A percentile compares a stretch with the other conserved stretches of the same genome.
These are phyloP conservation scores for Candida sonorensis DNA, from an alignment of 805 yeast genomes.

Conservation along the genomic window DNA sequence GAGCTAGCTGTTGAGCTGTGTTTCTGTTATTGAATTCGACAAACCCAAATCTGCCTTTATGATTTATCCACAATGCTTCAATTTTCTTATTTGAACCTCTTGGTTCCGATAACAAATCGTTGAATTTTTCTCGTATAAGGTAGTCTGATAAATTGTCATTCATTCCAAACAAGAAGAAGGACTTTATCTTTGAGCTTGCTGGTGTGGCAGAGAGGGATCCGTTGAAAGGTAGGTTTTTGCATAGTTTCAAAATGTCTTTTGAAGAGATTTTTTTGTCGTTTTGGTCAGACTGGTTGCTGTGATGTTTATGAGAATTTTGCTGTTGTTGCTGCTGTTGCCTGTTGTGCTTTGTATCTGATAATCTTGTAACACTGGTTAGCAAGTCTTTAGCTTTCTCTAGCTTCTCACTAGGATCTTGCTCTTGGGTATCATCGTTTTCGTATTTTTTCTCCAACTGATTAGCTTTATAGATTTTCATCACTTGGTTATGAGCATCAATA, in stretches of 20 bases:
- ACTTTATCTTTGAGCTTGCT: conserved; percentile 34
- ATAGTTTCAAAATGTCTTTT: conserved; percentile 43
- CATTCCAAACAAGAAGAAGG: conserved; percentile 73
- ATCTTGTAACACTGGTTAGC: conserved; percentile 41
- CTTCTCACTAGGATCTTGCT: too few species aligned
- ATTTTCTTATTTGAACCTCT: conserved; percentile 19
- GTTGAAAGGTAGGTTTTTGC: conserved; percentile 61
- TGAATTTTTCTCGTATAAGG: conserved; percentile 44
- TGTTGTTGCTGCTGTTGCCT: conserved; percentile 1
- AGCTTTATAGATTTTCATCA: conserved; percentile 52
- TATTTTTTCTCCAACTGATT: conserved; percentile 33
- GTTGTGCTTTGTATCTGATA: conserved; percentile 3
- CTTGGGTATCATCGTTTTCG: too few species aligned
- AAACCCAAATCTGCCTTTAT: conserved; percentile 58
- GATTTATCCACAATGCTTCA: conserved; percentile 43
- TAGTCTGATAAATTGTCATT: conserved; percentile 62
- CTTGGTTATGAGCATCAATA: conserved; percentile 24
- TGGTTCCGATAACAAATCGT: conserved; percentile 18
- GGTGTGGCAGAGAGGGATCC: conserved; percentile 42
- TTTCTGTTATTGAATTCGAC: conserved; percentile 43
- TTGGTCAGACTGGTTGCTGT: conserved; percentile 2
- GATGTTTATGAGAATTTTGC: conserved; percentile 2
- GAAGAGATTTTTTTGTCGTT: conserved; percentile 13
- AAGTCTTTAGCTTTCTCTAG: conserved; percentile 42
- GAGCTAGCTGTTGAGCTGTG: conserved; percentile 43